Evolutionary conservation across 148 eudicot species (phyloP), one percentile per base, ranked within the genome.

Genomic region (Fagopyrum tataricum): DNA sequence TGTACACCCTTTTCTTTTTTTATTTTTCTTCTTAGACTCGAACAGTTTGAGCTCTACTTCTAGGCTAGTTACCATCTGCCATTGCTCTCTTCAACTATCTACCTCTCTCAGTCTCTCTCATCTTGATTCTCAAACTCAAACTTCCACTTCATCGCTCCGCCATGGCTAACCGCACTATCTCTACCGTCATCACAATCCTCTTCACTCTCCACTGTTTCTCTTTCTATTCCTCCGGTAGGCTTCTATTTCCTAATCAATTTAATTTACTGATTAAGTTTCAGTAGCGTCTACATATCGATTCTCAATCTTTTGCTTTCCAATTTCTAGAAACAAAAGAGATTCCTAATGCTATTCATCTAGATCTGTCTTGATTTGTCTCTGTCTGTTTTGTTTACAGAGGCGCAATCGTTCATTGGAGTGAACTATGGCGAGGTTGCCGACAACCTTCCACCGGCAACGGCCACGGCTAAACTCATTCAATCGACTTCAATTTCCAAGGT

Each of bases 361-460:
- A 64, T 64, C 69, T 64, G 43, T 39, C 12, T 17, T 31, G 20
- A 64, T 37, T 14, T 39, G 43, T 64, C 9, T 15, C 44, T 8
- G 14, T 21, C 11, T 59, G 39, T 59, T 10, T 11, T 2, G 11
- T 59, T 59, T 11, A 49, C 85, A 93, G 92, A 80, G 56, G 81
- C 87, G 8, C 85, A 93, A 61, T 83, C 96, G 4, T 93, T 83
- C 78, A 74, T 94, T 51, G 98, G 98, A 44, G 84, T 94, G 72
- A 94, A 94, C 82, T 90, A 91, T 59, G 98, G 98, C 2, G 76
- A 78, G 48, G 81, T 94, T 17, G 98, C 95, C 14, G 89, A 91
- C 83, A 94, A 94, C 73, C 89, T 94, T 1, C 98, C 98, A 37
- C 87, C 97, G 51, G 89, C 96, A 39, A 81, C 77, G 18, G 80